Evolutionary conservation across 441 rosid genomes (phyloP).

Genomic region (Rhodomyrtus psidioides): DNA sequence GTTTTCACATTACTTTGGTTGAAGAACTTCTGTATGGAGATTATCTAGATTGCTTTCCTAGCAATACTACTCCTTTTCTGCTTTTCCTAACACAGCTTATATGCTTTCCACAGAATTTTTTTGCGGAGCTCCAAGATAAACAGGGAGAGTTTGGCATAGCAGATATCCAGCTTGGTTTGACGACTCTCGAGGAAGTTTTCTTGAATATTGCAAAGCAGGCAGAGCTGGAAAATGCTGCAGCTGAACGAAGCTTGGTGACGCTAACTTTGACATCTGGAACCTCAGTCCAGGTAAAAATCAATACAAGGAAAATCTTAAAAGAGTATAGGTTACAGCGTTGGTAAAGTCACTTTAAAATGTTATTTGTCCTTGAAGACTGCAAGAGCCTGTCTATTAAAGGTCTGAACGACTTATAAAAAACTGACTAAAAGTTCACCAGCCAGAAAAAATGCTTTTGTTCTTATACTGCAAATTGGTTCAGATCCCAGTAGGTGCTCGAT

Average conservation of each 20-base stretch:
- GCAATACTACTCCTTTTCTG: background rate
- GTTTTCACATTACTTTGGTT: background rate
- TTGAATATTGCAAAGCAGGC: constrained; percentile 78
- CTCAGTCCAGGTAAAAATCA: constrained; percentile 32
- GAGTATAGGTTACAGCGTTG: background rate
- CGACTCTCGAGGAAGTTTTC: constrained; percentile 95
- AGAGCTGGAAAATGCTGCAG: constrained; percentile 77
- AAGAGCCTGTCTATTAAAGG: background rate
- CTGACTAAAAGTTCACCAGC: background rate
- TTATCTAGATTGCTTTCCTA: background rate
- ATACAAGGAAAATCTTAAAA: background rate
- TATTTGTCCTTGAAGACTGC: background rate
- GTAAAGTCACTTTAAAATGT: background rate
- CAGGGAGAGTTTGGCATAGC: constrained; percentile 53
- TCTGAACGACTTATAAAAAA: background rate
- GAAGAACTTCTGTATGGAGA: background rate
- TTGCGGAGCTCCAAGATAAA: constrained; percentile 67
- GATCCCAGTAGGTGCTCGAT: constrained; percentile 85
- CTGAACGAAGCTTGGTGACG: constrained; percentile 58
- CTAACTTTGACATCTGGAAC: constrained; percentile 56
- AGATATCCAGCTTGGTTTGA: constrained; percentile 78
- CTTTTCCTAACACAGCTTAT: background rate
- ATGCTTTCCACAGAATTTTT: constrained; percentile 34
- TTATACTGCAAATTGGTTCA: constrained; percentile 11
- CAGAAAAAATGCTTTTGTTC: background rate